phyloP scores from a whole-genome alignment of 345 rosid genomes.

The Anacardium occidentale region DNA sequence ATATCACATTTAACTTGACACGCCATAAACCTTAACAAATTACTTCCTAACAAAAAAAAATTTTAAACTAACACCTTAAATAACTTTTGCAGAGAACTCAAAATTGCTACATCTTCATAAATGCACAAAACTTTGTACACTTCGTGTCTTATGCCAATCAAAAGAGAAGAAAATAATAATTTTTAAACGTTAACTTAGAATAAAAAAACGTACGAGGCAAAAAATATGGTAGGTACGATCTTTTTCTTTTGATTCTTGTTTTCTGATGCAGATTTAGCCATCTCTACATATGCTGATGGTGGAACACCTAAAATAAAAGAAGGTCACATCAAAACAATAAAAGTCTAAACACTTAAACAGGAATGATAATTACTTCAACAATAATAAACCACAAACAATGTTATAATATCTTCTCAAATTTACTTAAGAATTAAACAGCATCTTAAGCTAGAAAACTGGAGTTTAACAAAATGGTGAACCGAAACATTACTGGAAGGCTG shows the following conservation, averaged over 20 bases:
- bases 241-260: slow-evolving; percentile 53
- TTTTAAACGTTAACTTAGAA: not conserved
- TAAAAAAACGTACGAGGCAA: slow-evolving; percentile 67
- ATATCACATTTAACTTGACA: too few relatives aligned
- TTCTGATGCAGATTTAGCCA: slow-evolving; percentile 34
- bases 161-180: too few relatives aligned
- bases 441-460: not conserved
- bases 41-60: too few relatives aligned
- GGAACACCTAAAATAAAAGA: slow-evolving; percentile 35
- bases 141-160: too few relatives aligned
- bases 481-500: slow-evolving; percentile 59
- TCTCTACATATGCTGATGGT: slow-evolving; percentile 32
- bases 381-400: not conserved
- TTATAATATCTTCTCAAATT: not conserved
- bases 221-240: slow-evolving; percentile 58
- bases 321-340: not conserved
- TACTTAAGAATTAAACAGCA: slow-evolving; percentile 11
- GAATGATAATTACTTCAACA: not conserved
- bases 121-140: too few relatives aligned
- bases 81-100: too few relatives aligned
- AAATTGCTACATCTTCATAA: too few relatives aligned
- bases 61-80: too few relatives aligned
- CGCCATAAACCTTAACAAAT: too few relatives aligned
- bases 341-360: too few relatives aligned
- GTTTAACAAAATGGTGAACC: not conserved